Evolutionary conservation across 495 filamentous ascomycete genomes (phyloP).

Genomic region (Xylaria nigripes): DNA sequence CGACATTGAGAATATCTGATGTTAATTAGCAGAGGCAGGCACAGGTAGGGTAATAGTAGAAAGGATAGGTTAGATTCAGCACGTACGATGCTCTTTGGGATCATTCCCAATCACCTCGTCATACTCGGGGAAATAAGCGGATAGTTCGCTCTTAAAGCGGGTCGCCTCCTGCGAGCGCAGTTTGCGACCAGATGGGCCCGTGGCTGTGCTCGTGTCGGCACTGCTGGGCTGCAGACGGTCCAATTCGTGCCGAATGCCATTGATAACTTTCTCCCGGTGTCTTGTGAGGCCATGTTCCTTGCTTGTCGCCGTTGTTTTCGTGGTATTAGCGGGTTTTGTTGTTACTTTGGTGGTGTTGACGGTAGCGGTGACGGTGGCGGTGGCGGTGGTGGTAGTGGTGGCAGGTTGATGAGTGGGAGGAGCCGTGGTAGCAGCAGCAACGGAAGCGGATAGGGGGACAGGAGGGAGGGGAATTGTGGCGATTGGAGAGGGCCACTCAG

Average conservation of each 20-base stretch:
- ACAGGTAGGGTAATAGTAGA: constrained; percentile 3
- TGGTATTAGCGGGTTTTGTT: background rate
- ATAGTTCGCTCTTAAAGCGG: constrained; percentile 78
- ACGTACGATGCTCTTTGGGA: constrained; percentile 64
- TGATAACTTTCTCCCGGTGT: constrained; percentile 40
- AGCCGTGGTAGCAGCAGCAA: constrained; percentile 9
- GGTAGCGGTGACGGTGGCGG: constrained; percentile 5
- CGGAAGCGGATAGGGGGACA: background rate
- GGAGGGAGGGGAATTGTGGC: constrained; percentile 18
- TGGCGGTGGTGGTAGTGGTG: constrained; percentile 18
- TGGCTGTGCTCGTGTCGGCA: constrained; percentile 37
- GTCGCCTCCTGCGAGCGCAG: constrained; percentile 47
- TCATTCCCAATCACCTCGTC: constrained; percentile 83
- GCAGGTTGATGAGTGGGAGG: background rate
- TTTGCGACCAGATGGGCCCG: constrained; percentile 43
- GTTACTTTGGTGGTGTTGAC: constrained; percentile 1
- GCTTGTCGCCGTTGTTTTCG: constrained; percentile 18
- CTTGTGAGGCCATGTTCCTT: constrained; percentile 27
- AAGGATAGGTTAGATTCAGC: background rate
- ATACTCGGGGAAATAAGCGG: constrained; percentile 82
- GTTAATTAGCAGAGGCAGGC: constrained; percentile 6
- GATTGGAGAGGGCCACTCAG: constrained; percentile 17
- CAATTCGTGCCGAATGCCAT: constrained; percentile 48
- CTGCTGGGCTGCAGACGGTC: constrained; percentile 36
- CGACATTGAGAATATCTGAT: constrained; percentile 50